Percentiles rank a stretch among this genome's conserved stretches.
Evolutionary conservation across 371 early-diverging fungal species (phyloP).

Genomic region (Mycotypha africana): DNA sequence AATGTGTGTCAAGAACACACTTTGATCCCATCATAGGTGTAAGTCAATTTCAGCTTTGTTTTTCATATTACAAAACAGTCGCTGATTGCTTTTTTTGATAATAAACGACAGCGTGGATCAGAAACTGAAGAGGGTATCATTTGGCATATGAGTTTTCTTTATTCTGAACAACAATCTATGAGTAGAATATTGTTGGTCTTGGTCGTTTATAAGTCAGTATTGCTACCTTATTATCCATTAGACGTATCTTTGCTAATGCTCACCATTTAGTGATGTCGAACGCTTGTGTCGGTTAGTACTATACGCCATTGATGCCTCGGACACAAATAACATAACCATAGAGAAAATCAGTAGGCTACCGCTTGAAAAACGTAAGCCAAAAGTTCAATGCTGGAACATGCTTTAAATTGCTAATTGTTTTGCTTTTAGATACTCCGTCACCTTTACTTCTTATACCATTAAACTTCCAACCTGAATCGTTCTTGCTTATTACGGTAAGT

Average conservation of each 20-base stretch:
- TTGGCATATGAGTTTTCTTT: conserved; percentile 45
- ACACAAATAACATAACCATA: conserved; percentile 17
- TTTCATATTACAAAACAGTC: not conserved
- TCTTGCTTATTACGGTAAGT: conserved; percentile 31
- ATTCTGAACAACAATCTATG: conserved; percentile 16
- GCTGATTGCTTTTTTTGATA: not conserved
- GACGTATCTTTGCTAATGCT: not conserved
- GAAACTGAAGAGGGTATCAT: conserved; percentile 36
- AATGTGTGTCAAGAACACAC: conserved; percentile 16
- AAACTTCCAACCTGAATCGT: conserved; percentile 22
- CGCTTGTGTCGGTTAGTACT: conserved; percentile 23
- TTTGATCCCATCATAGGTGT: conserved; percentile 36
- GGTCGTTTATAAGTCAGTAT: conserved; percentile 35
- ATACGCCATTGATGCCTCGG: conserved; percentile 28
- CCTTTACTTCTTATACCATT: conserved; percentile 35
- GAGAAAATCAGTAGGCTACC: conserved; percentile 32
- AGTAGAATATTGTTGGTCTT: conserved; percentile 29
- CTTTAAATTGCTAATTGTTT: no score
- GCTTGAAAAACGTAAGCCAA: conserved; percentile 25
- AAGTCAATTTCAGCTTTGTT: not conserved
- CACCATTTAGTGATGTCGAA: conserved; percentile 27
- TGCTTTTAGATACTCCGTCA: conserved; percentile 23
- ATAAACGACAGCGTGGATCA: conserved; percentile 18
- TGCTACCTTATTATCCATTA: no score
- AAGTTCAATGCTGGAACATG: not conserved